A percentile compares a stretch with the other conserved stretches of the same genome.
Conservation (phyloP, 345 rosid genomes). For the Aquilaria yunnanensis region DNA sequence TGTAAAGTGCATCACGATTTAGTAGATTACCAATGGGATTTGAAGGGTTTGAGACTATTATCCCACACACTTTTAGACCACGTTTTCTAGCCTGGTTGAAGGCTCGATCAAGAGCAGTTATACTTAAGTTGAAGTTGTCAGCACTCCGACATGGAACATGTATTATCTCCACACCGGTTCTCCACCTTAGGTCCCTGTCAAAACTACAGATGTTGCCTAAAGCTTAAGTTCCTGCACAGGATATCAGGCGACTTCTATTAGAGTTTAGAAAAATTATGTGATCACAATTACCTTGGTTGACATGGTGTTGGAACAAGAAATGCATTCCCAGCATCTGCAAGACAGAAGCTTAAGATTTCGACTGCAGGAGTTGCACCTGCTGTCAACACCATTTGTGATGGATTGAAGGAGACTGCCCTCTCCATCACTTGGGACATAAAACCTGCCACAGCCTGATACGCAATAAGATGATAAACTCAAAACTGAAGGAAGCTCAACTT, state of each 20-base stretch:
- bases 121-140: conserved; percentile 58
- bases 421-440: conserved; percentile 62
- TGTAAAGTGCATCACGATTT: conserved; percentile 51
- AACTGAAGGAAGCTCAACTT: neutral
- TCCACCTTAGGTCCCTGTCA: conserved; percentile 80
- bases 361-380: conserved; percentile 72
- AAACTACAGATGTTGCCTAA: conserved; percentile 41
- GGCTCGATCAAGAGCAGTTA: conserved; percentile 75
- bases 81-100: conserved; percentile 89
- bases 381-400: conserved; percentile 57
- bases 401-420: conserved; percentile 51
- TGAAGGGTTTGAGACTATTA: conserved; percentile 75
- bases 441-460: conserved; percentile 61
- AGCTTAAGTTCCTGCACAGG: conserved; percentile 13
- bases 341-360: conserved; percentile 78
- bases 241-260: conserved; percentile 2
- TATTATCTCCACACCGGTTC: conserved; percentile 83
- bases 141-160: conserved; percentile 87
- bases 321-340: conserved; percentile 93
- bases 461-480: conserved; percentile 10
- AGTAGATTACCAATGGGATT: conserved; percentile 64
- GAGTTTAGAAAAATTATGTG: neutral
- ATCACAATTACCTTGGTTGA: conserved; percentile 50
- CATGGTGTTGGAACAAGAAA: conserved; percentile 91
- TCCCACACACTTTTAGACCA: conserved; percentile 69